phyloP scores from a whole-genome alignment of 805 yeast genomes.

The Ogataea corticis region DNA sequence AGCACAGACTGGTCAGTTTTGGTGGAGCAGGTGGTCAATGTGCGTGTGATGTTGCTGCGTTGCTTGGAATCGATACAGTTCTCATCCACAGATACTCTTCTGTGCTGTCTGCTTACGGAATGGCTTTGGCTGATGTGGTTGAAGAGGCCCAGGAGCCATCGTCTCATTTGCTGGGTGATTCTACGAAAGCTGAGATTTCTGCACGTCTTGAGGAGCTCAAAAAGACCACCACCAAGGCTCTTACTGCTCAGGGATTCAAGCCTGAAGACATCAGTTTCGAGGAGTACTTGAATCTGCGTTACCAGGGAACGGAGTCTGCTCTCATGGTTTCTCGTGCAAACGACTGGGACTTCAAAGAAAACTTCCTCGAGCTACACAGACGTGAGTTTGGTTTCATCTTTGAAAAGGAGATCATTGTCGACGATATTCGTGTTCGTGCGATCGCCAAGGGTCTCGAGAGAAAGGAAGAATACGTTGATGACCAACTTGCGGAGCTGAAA shows the following conservation, averaged over 20 bases:
- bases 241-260: slow-evolving; percentile 54
- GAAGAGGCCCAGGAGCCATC: slow-evolving; percentile 78
- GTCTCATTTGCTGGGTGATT: slow-evolving; percentile 41
- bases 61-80: slow-evolving; percentile 66
- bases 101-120: slow-evolving; percentile 84
- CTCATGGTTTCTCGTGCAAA: slow-evolving; percentile 55
- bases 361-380: slow-evolving; percentile 56
- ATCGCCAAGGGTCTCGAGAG: slow-evolving; percentile 58
- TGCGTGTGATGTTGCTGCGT: slow-evolving; percentile 73
- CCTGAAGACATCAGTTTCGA: slow-evolving; percentile 52
- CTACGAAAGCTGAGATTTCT: slow-evolving; percentile 37
- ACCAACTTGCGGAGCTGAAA: slow-evolving; percentile 46
- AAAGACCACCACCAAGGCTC: slow-evolving; percentile 41
- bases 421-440: slow-evolving; percentile 74
- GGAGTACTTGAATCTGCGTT: slow-evolving; percentile 72
- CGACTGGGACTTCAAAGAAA: slow-evolving; percentile 37
- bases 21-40: slow-evolving; percentile 97
- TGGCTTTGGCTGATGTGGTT: slow-evolving; percentile 83
- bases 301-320: slow-evolving; percentile 87
- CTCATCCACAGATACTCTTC: slow-evolving; percentile 82
- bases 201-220: slow-evolving; percentile 47
- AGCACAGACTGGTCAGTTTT: slow-evolving; percentile 76
- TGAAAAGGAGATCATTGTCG: slow-evolving; percentile 59
- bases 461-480: slow-evolving; percentile 44
- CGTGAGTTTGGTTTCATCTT: slow-evolving; percentile 75